These are phyloP conservation scores for Camillea tinctor DNA, from an alignment of 2,329 filamentous ascomycete genomes.

Conservation along the genomic window DNA sequence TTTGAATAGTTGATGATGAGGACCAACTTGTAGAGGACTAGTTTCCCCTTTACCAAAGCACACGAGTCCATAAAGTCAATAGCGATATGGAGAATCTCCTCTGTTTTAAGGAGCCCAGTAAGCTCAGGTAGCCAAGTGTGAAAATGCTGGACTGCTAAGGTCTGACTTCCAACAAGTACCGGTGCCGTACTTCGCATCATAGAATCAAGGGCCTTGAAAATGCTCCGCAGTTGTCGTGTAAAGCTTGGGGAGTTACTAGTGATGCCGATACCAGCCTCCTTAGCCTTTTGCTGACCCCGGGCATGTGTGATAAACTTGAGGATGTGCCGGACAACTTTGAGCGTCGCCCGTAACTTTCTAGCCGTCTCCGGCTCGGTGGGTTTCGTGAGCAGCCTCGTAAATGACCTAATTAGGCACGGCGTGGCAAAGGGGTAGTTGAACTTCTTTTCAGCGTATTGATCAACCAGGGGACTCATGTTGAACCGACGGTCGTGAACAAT, in stretches of 20 bases:
- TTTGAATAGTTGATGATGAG: slow-evolving; percentile 89
- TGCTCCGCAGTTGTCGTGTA: slow-evolving; percentile 75
- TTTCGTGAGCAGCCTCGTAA: slow-evolving; percentile 77
- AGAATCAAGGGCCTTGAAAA: slow-evolving; percentile 85
- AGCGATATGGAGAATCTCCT: slow-evolving; percentile 87
- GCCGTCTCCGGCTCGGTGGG: slow-evolving; percentile 81
- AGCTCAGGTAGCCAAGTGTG: slow-evolving; percentile 97
- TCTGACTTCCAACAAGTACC: slow-evolving; percentile 89
- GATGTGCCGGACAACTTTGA: slow-evolving; percentile 92
- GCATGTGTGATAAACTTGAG: slow-evolving; percentile 94
- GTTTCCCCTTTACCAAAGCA: slow-evolving; percentile 80
- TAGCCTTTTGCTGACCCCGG: slow-evolving; percentile 79
- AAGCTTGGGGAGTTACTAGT: slow-evolving; percentile 72
- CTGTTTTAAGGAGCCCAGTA: slow-evolving; percentile 68
- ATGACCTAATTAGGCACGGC: slow-evolving; percentile 82
- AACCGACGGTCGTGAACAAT: slow-evolving; percentile 95
- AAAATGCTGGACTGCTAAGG: slow-evolving; percentile 91
- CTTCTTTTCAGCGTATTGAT: slow-evolving; percentile 82
- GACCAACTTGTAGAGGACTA: slow-evolving; percentile 88
- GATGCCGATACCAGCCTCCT: slow-evolving; percentile 84
- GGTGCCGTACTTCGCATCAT: slow-evolving; percentile 88
- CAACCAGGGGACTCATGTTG: slow-evolving; percentile 85
- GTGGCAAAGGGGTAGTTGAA: slow-evolving; percentile 95
- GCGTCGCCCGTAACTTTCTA: slow-evolving; percentile 80
- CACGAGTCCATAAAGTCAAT: slow-evolving; percentile 95